These are phyloP conservation scores for Eremochloa ophiuroides DNA, from an alignment of 176 grass and related monocot species.

Conservation along the genomic window DNA sequence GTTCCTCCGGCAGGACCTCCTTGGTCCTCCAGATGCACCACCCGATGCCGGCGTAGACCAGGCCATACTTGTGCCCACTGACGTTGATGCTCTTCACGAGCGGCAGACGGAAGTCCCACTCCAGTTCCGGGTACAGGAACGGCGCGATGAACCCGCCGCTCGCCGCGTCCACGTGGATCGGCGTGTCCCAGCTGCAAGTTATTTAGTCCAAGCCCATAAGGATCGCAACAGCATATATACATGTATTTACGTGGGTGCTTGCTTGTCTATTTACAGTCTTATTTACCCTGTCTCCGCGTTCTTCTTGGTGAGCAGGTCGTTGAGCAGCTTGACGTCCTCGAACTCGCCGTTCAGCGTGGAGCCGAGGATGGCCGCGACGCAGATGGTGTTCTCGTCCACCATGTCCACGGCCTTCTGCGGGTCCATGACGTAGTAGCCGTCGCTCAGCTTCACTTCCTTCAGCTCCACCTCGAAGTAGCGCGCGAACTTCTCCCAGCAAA, in stretches of 20 bases:
- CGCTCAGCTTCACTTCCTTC: slow-evolving; percentile 80
- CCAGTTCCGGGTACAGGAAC: slow-evolving; percentile 83
- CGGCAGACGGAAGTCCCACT: slow-evolving; percentile 92
- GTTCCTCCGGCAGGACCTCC: slow-evolving; percentile 84
- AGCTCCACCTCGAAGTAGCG: slow-evolving; percentile 95
- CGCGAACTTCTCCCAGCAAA: slow-evolving; percentile 95
- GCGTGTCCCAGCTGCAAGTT: slow-evolving; percentile 74
- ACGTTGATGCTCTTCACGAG: slow-evolving; percentile 94
- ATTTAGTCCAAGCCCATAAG: background rate
- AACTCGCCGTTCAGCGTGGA: slow-evolving; percentile 90
- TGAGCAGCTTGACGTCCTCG: slow-evolving; percentile 86
- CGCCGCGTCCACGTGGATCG: slow-evolving; percentile 86
- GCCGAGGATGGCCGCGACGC: slow-evolving; percentile 87
- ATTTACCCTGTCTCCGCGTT: slow-evolving; percentile 74
- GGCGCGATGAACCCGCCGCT: slow-evolving; percentile 95
- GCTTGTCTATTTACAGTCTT: slow-evolving; percentile 17
- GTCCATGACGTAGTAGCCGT: slow-evolving; percentile 82
- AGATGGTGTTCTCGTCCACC: slow-evolving; percentile 97
- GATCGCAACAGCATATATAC: background rate
- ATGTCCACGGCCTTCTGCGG: slow-evolving; percentile 72
- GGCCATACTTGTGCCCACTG: slow-evolving; percentile 88
- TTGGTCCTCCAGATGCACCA: slow-evolving; percentile 90
- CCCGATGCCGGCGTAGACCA: slow-evolving; percentile 81
- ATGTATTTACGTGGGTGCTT: background rate
- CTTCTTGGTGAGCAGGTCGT: slow-evolving; percentile 65